Conservation (phyloP, 139 green algal species). For the Asterochloris erici region DNA sequence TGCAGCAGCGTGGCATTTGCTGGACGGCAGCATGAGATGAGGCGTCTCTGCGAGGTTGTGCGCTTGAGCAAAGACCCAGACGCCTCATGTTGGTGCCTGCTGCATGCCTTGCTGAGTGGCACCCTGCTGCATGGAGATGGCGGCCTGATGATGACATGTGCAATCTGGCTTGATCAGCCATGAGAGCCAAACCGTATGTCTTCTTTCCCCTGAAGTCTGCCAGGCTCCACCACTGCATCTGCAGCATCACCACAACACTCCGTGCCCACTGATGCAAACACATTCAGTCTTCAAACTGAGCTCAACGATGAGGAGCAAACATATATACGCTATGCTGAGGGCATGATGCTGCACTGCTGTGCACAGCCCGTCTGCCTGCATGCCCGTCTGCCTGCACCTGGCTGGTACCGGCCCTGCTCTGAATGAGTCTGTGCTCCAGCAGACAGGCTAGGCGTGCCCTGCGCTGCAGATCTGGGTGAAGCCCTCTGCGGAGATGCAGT, state of each 20-base stretch:
- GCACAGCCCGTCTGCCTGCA: neutral
- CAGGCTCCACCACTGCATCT: neutral
- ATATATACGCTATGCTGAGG: slow-evolving; percentile 24
- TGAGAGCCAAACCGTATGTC: neutral
- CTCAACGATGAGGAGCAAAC: slow-evolving; percentile 6
- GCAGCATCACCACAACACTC: neutral
- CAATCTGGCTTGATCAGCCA: neutral
- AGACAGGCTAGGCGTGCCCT: neutral
- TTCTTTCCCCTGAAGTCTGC: neutral
- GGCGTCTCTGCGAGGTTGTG: too few relatives aligned
- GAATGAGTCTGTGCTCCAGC: too few relatives aligned
- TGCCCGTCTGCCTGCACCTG: neutral
- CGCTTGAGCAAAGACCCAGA: too few relatives aligned
- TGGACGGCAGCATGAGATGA: neutral
- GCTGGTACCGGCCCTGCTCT: too few relatives aligned
- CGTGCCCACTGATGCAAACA: slow-evolving; percentile 35
- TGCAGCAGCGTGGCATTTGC: neutral
- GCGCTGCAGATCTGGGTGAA: slow-evolving; percentile 93
- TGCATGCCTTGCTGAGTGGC: too few relatives aligned
- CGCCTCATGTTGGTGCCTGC: too few relatives aligned
- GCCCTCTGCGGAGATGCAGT: slow-evolving; percentile 95
- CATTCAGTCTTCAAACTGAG: slow-evolving; percentile 68
- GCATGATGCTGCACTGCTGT: neutral
- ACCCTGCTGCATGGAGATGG: too few relatives aligned
- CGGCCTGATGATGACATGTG: neutral